phyloP scores from a whole-genome alignment of 192 early-diverging fungal species.

The Backusella liffmaniae region DNA sequence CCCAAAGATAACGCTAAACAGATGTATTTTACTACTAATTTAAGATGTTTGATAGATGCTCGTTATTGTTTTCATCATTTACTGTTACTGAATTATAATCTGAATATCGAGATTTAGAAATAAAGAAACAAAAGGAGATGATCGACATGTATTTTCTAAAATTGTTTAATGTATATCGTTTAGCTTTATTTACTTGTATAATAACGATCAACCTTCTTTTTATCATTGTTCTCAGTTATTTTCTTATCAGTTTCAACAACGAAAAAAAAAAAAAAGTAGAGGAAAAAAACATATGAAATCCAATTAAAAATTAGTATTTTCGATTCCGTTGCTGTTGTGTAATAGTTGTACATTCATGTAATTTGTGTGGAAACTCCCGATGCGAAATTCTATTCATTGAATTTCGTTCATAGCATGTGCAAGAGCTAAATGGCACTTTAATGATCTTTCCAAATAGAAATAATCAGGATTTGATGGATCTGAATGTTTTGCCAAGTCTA shows the following conservation, averaged over 20 bases:
- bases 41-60: neutral
- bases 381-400: constrained; percentile 9
- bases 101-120: neutral
- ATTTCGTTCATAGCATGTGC: constrained; percentile 40
- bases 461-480: constrained; percentile 21
- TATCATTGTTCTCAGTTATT: neutral
- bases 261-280: neutral
- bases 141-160: neutral
- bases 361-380: neutral
- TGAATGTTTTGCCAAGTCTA: constrained; percentile 42
- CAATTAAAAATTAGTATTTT: neutral
- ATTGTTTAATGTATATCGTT: neutral
- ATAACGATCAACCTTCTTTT: neutral
- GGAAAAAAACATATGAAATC: neutral
- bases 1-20: neutral
- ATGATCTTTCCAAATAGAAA: constrained; percentile 20
- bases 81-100: neutral
- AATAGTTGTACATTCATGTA: neutral
- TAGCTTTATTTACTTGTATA: neutral
- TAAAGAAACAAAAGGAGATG: neutral
- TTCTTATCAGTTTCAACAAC: neutral
- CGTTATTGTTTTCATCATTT: neutral
- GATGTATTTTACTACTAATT: neutral
- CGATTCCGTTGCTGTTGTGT: neutral
- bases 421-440: constrained; percentile 30